Base-by-base conservation (phyloP, 352 stramenopile genomes). In the Pythium pyrilobum region DNA sequence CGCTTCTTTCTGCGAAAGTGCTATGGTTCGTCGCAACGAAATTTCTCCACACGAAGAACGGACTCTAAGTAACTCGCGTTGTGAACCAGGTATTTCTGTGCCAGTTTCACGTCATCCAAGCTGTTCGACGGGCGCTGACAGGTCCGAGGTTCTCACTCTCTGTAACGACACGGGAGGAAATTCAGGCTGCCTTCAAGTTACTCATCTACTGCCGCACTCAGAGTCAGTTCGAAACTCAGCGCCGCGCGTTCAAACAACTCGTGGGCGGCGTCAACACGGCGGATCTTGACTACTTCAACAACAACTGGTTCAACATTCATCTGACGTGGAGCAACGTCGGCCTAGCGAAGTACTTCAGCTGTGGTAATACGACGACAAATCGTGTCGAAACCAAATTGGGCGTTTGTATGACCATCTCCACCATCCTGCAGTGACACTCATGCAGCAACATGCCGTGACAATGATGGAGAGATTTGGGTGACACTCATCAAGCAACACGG, bases 351-450 rank as follows among this genome's bases (percentile, higher is more conserved):
- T 15, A 23, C 0, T 52, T 59, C 24, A 59, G 52, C 42, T 52
- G 40, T 32, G 52, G 40, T 1, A 23, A 59, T 42, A 59, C 52
- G 11, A 59, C 52, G 1, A 59, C 52, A 16, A 59, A 52, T 23
- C n/a, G n/a, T n/a, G n/a, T n/a, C n/a, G n/a, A n/a, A n/a, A n/a
- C n/a, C n/a, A n/a, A n/a, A n/a, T n/a, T n/a, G n/a, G n/a, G n/a
- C n/a, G n/a, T n/a, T n/a, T n/a, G n/a, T n/a, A n/a, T n/a, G n/a
- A n/a, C n/a, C n/a, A n/a, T n/a, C n/a, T n/a, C n/a, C n/a, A n/a
- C n/a, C n/a, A n/a, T n/a, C n/a, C n/a, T n/a, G n/a, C n/a, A n/a
- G n/a, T n/a, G n/a, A n/a, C n/a, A n/a, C n/a, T n/a, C n/a, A n/a
- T n/a, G n/a, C n/a, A n/a, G n/a, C n/a, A n/a, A n/a, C n/a, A n/a